A percentile compares a stretch with the other conserved stretches of the same genome.
These are phyloP conservation scores for Flaveria ramosissima DNA, from an alignment of 129 eudicot species.

Conservation along the genomic window DNA sequence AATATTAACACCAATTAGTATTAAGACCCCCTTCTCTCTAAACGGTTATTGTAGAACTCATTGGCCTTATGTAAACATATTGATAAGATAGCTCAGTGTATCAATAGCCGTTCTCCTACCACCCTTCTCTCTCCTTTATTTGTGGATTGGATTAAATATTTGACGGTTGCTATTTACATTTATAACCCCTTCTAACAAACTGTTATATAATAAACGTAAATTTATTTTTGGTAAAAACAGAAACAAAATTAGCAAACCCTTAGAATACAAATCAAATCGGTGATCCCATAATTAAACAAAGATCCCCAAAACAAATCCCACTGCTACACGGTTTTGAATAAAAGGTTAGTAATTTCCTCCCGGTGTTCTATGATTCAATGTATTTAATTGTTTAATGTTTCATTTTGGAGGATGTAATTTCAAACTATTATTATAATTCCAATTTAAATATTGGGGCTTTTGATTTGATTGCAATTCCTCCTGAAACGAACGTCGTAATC, in stretches of 20 bases:
- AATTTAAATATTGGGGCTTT: too few species aligned
- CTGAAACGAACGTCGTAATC: not conserved
- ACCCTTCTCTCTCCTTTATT: conserved; percentile 29
- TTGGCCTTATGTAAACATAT: too few species aligned
- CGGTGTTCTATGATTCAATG: too few species aligned
- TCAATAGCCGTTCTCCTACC: not conserved
- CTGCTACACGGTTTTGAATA: conserved; percentile 27
- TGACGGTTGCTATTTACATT: conserved; percentile 5
- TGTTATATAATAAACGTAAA: conserved; percentile 13
- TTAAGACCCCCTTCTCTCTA: too few species aligned
- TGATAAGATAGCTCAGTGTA: too few species aligned
- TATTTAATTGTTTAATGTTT: too few species aligned
- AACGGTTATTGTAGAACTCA: too few species aligned
- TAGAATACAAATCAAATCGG: conserved; percentile 25
- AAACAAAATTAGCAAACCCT: conserved; percentile 37
- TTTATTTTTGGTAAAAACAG: conserved; percentile 26
- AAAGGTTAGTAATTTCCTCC: conserved; percentile 23
- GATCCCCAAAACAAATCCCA: conserved; percentile 24
- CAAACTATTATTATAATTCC: too few species aligned
- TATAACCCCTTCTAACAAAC: conserved; percentile 17
- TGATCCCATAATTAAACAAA: conserved; percentile 22
- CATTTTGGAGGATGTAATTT: conserved; percentile 13
- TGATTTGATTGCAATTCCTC: not conserved
- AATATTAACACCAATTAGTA: too few species aligned
- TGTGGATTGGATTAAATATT: conserved; percentile 9